Evolutionary conservation across 2,329 filamentous ascomycete species (phyloP).

Genomic region (Lachnellula hyalina): DNA sequence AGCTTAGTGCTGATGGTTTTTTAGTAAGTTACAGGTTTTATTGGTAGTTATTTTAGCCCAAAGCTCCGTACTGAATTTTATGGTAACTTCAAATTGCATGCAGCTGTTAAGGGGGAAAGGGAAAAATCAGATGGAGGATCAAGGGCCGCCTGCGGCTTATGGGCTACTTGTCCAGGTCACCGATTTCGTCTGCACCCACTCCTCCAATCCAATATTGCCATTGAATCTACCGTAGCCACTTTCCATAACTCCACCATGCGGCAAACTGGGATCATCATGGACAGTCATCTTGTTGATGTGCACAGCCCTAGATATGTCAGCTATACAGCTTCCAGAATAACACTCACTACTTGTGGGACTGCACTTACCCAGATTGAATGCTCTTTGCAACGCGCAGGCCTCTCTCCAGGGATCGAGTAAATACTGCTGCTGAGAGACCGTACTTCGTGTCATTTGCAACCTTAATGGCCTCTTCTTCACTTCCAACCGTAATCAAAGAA

Average conservation of each 20-base stretch:
- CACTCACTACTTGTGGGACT: constrained; percentile 44
- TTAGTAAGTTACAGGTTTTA: no score
- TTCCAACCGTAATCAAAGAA: constrained; percentile 31
- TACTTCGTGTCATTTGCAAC: constrained; percentile 38
- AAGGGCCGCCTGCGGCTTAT: no score
- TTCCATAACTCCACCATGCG: constrained; percentile 57
- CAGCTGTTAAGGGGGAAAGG: no score
- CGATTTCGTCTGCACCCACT: constrained; percentile 60
- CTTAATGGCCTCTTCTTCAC: constrained; percentile 36
- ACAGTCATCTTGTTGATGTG: constrained; percentile 63
- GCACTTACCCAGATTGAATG: constrained; percentile 2
- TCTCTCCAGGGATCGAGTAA: constrained; percentile 26
- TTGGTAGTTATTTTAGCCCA: no score
- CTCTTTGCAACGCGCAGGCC: constrained; percentile 5
- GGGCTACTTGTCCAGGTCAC: constrained; percentile 42
- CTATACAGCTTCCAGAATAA: no score
- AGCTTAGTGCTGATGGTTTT: no score
- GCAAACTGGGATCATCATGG: constrained; percentile 56
- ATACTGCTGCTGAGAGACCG: constrained; percentile 35
- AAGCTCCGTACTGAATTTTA: no score
- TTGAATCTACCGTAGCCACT: constrained; percentile 58
- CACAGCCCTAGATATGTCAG: constrained; percentile 47
- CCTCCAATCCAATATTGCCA: constrained; percentile 44
- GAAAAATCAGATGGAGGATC: no score
- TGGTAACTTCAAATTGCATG: no score